Base-by-base conservation (phyloP, 352 stramenopile genomes). In the Phytophthora melonis region DNA sequence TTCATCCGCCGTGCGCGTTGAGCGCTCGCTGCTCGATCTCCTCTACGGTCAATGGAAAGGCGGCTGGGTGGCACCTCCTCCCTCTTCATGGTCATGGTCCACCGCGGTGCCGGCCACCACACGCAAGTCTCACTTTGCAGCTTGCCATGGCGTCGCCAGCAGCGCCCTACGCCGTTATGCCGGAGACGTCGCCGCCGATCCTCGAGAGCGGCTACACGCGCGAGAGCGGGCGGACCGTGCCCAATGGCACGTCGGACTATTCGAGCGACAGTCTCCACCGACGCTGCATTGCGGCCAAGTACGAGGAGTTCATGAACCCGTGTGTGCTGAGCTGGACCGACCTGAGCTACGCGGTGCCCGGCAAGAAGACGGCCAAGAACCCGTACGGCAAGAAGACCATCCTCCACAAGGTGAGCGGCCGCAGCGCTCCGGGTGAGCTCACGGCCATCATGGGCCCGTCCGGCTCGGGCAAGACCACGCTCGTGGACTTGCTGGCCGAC, bases 401-500 rank as follows among this genome's bases (percentile, higher is more conserved):
- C 39, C 67, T 94, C 1, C 54, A 78, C n/a, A 75, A 84, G 39
- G 82, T 91, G n/a, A 82, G 75, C 16, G 87, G 87, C 0, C 87
- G 83, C 2, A 84, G 78, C 9, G 74, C 71, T 0, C 84, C 87
- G 0, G 79, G 84, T 4, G 27, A 32, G 27, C 27, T 32, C 27
- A 32, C 78, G 18, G 86, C 83, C 19, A 85, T 93, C 62, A 88
- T 94, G 66, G 84, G 86, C 0, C 84, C 86, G 0, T 93, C 86
- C 0, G 86, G 84, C 16, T 81, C 78, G 0, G 84, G 84, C 14
- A 91, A 91, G 57, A 92, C 86, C 2, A 91, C 86, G 9, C 68
- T 93, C 14, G 72, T 93, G 1, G 86, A 93, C 53, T 66, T 93
- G 3, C 47, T 94, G 30, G 82, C 87, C 10, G 86, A 90, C 59